Evolutionary conservation across 805 yeast species (phyloP), one percentile per base, ranked within the genome.

Genomic region (Kuraishia hungarica): DNA sequence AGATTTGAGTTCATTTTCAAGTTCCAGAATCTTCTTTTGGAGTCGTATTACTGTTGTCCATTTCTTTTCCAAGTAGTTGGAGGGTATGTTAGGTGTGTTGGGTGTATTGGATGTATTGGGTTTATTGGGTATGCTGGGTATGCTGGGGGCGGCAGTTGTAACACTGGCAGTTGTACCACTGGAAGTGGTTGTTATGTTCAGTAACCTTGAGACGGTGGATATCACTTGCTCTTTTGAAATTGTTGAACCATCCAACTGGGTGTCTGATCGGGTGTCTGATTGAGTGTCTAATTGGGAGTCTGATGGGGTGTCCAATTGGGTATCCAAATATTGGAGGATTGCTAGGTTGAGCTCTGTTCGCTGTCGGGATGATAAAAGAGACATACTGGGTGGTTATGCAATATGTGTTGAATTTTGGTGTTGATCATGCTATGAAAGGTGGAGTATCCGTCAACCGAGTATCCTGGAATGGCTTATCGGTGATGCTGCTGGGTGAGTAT

Each of bases 11-110:
- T 83, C 85, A 20, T 76, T 69, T 63, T 92, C 96, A 50, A 90
- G 68, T 53, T 85, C 93, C 56, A 86, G 72, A 49, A 86, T 84
- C 62, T 81, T 79, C 58, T 83, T 80, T 69, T 93, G 97, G 29
- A 93, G 73, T 51, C 96, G 73, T 35, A 89, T 76, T 2, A 92
- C 93, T 0, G 96, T 84, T 0, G 86, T 77, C 97, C 97, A 92
- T 71, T 91, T 92, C 69, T 85, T 86, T 61, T 86, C 89, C 47
- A 89, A 58, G 51, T 63, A 69, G 43, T 64, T 57, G 2, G 58
- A 56, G 1, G 75, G 73, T 5, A 67, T 61, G 7, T 61, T 51
- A 2, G 28, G n/a, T n/a, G n/a, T n/a, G n/a, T n/a, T n/a, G n/a
- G n/a, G n/a, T n/a, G n/a, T n/a, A n/a, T n/a, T n/a, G n/a, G n/a